Conservation (phyloP, 169 alveolate genomes). For the Neospora caninum region DNA sequence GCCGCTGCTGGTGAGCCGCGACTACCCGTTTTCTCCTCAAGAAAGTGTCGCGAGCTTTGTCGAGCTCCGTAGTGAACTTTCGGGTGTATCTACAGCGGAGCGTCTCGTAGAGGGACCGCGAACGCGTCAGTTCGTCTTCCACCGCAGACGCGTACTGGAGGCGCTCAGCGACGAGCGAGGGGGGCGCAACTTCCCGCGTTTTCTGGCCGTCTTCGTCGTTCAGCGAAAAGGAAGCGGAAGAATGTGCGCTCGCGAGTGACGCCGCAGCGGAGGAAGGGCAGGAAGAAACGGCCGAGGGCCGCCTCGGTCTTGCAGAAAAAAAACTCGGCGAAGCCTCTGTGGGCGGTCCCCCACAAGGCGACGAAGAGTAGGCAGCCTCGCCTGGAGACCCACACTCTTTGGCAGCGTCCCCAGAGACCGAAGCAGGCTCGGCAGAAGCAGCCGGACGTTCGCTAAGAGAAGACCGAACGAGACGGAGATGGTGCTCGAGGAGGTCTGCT, state of each 20-base stretch:
- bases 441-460: background rate
- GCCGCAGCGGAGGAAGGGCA: too few relatives aligned
- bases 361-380: too few relatives aligned
- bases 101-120: background rate
- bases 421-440: too few relatives aligned
- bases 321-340: too few relatives aligned
- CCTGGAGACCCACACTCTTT: too few relatives aligned
- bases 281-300: too few relatives aligned
- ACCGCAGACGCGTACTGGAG: background rate
- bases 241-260: too few relatives aligned
- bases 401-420: too few relatives aligned
- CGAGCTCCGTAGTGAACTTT: background rate
- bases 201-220: background rate
- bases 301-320: too few relatives aligned
- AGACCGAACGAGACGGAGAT: background rate
- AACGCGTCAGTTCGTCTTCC: background rate
- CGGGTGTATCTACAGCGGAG: slow-evolving; percentile 8
- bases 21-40: background rate
- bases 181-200: background rate
- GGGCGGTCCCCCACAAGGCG: too few relatives aligned
- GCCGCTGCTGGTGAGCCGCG: background rate
- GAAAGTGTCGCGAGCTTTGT: slow-evolving; percentile 17
- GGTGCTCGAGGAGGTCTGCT: background rate
- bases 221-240: too few relatives aligned
- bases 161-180: background rate